Percentiles rank a stretch among this genome's conserved stretches.
Conservation (phyloP, 768 basidiomycete genomes). For the Mycena crocata region DNA sequence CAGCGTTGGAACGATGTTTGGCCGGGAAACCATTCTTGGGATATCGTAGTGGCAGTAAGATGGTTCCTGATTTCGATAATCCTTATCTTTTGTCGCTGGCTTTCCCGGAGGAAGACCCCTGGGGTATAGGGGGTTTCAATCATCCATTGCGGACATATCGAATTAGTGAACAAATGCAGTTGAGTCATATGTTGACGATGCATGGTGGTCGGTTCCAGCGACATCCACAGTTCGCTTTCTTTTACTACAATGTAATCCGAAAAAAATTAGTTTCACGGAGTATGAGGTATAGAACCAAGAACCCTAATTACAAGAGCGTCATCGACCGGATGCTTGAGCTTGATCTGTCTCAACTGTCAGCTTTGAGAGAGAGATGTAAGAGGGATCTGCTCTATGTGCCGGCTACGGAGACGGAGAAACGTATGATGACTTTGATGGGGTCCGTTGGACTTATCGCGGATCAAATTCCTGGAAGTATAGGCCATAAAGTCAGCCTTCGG, state of each 20-base stretch:
- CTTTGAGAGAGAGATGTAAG: background rate
- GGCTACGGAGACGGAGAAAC: background rate
- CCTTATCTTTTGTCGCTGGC: constrained; percentile 6
- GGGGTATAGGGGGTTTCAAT: constrained; percentile 3
- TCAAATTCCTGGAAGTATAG: constrained; percentile 34
- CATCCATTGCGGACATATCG: background rate
- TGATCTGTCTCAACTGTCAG: background rate
- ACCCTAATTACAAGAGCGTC: background rate
- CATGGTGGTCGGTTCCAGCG: constrained; percentile 1
- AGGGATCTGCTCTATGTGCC: background rate
- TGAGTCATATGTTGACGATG: background rate
- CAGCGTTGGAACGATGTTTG: background rate
- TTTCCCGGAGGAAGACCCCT: constrained; percentile 1
- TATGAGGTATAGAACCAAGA: background rate
- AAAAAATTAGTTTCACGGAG: constrained; percentile 19
- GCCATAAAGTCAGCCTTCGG: constrained; percentile 29
- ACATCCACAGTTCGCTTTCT: constrained; percentile 28
- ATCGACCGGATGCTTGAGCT: background rate
- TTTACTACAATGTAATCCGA: constrained; percentile 32
- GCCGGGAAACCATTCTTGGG: background rate
- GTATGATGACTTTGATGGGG: background rate
- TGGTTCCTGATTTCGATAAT: background rate
- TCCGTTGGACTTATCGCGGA: constrained; percentile 12
- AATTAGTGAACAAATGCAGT: background rate
- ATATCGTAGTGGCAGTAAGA: background rate